Conservation (phyloP, 2,329 filamentous ascomycete species). For the Penicillium sclerotiorum region DNA sequence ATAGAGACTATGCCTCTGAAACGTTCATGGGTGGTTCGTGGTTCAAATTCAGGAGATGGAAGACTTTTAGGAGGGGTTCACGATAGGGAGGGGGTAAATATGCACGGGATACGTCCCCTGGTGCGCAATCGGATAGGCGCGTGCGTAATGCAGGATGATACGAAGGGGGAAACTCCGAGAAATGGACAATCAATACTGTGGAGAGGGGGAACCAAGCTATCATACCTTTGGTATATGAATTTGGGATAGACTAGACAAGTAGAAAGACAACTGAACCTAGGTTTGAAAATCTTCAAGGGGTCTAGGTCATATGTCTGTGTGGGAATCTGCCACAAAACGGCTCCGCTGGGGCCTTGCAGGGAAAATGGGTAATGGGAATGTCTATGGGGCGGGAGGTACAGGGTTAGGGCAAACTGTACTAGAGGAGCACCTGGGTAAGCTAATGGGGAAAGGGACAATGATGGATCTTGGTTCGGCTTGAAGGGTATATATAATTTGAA, state of each 20-base stretch:
- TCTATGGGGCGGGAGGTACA: conserved; percentile 14
- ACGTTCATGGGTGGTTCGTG: too few relatives aligned
- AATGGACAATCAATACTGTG: neutral
- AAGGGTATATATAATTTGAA: conserved; percentile 15
- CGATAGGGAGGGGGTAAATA: neutral
- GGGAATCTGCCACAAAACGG: conserved; percentile 1
- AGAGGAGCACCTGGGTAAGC: neutral
- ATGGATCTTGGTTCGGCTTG: conserved; percentile 1
- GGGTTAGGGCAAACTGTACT: conserved; percentile 17
- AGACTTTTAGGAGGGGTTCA: neutral
- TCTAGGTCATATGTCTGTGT: conserved; percentile 2
- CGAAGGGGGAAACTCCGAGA: neutral
- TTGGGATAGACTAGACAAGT: neutral
- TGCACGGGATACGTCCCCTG: neutral
- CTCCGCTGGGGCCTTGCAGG: conserved; percentile 4
- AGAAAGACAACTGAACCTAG: conserved; percentile 5
- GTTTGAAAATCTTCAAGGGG: conserved; percentile 5
- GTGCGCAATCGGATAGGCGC: neutral
- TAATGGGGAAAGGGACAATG: neutral
- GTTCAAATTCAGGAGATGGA: too few relatives aligned
- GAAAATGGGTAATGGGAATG: neutral
- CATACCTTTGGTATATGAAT: conserved; percentile 15
- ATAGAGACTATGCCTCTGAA: neutral
- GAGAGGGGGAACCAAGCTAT: neutral
- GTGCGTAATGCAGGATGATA: neutral